These are phyloP conservation scores for Penicillium coffeae DNA, from an alignment of 495 filamentous ascomycete genomes.

Conservation along the genomic window DNA sequence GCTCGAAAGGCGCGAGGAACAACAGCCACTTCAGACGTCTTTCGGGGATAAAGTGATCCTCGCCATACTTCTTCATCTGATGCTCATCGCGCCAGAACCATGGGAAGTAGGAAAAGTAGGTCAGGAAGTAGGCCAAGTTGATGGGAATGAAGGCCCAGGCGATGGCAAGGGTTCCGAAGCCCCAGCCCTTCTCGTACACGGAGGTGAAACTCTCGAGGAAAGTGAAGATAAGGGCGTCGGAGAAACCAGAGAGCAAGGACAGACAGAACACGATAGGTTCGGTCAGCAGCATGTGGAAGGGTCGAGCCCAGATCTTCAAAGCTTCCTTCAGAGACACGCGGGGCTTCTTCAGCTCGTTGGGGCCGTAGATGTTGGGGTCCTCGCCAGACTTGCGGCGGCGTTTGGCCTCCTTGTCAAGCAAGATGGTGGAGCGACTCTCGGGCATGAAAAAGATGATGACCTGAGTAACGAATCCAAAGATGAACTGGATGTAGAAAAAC, in stretches of 20 bases:
- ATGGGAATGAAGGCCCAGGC: constrained; percentile 58
- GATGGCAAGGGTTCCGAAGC: constrained; percentile 50
- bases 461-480: constrained; percentile 64
- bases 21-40: constrained; percentile 44
- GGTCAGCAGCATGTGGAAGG: constrained; percentile 69
- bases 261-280: constrained; percentile 71
- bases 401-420: constrained; percentile 63
- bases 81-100: constrained; percentile 49
- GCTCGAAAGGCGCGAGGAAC: constrained; percentile 56
- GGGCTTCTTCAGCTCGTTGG: constrained; percentile 53
- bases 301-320: constrained; percentile 59
- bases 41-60: constrained; percentile 22
- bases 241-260: constrained; percentile 69
- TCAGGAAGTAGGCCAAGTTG: constrained; percentile 59
- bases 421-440: constrained; percentile 62
- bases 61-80: constrained; percentile 34
- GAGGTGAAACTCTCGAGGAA: constrained; percentile 63
- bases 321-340: constrained; percentile 54
- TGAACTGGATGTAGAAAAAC: constrained; percentile 78
- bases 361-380: constrained; percentile 55
- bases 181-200: constrained; percentile 60
- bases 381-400: constrained; percentile 54
- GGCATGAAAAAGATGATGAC: constrained; percentile 62
- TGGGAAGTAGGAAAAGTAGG: constrained; percentile 62
- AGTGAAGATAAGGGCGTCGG: constrained; percentile 75